These are phyloP conservation scores for Talaromyces atroroseus DNA, from an alignment of 2,329 filamentous ascomycete species.

Conservation along the genomic window DNA sequence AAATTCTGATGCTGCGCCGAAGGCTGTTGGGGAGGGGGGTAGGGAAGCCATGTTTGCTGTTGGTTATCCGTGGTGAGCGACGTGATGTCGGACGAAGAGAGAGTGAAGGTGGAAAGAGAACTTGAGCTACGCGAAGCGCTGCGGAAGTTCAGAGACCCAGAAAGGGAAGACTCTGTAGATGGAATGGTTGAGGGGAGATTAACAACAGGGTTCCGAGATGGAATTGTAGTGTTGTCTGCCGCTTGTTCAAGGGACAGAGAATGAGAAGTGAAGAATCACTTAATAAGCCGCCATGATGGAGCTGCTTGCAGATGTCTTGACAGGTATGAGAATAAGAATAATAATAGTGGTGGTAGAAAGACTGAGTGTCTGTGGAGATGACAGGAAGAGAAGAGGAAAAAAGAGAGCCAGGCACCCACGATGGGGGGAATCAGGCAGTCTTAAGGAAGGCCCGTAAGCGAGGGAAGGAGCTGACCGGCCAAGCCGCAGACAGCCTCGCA, in stretches of 20 bases:
- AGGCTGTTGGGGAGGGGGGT: slow-evolving; percentile 40
- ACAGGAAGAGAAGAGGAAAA: slow-evolving; percentile 14
- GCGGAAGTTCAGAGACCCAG: slow-evolving; percentile 43
- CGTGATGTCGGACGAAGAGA: slow-evolving; percentile 39
- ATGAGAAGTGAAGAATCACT: slow-evolving; percentile 21
- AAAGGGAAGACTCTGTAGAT: slow-evolving; percentile 40
- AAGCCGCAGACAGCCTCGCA: not conserved
- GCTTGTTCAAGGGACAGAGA: slow-evolving; percentile 32
- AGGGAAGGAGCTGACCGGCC: not conserved
- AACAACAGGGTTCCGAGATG: slow-evolving; percentile 24
- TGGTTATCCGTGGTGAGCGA: slow-evolving; percentile 47
- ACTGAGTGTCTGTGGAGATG: not conserved
- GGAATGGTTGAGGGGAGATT: slow-evolving; percentile 24
- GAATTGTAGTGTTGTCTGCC: slow-evolving; percentile 38
- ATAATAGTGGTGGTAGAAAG: slow-evolving; percentile 6
- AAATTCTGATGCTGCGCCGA: slow-evolving; percentile 33
- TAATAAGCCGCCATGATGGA: slow-evolving; percentile 37
- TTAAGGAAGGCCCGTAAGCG: slow-evolving; percentile 23
- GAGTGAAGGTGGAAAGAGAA: slow-evolving; percentile 29
- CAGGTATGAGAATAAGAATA: not conserved
- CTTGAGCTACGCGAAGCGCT: slow-evolving; percentile 40
- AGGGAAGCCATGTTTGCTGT: slow-evolving; percentile 45
- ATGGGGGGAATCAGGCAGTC: slow-evolving; percentile 34
- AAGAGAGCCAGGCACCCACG: slow-evolving; percentile 29
- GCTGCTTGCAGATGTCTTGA: slow-evolving; percentile 12